Conservation (phyloP, 2,329 filamentous ascomycete species). For the Microcyclosporella mali region DNA sequence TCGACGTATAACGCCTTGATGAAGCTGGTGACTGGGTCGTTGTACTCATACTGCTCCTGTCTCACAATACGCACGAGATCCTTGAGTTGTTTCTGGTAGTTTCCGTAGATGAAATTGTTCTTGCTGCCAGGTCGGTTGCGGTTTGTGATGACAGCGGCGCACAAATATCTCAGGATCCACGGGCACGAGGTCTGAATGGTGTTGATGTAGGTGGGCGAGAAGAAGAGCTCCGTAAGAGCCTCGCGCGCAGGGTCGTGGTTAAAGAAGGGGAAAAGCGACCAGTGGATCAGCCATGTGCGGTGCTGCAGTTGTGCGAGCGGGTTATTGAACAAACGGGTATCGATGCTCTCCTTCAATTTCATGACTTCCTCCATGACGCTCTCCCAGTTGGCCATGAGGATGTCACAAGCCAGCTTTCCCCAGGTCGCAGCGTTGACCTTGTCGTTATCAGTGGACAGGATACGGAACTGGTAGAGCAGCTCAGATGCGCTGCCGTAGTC, state of each 20-base stretch:
- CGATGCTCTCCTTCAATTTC: constrained; percentile 87
- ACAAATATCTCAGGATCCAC: constrained; percentile 91
- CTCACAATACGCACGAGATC: constrained; percentile 91
- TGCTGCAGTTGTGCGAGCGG: constrained; percentile 91
- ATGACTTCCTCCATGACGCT: constrained; percentile 82
- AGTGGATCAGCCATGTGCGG: constrained; percentile 96
- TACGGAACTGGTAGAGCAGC: constrained; percentile 93
- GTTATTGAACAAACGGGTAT: constrained; percentile 93
- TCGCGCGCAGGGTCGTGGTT: constrained; percentile 92
- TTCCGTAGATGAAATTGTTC: constrained; percentile 90
- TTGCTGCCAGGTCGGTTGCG: constrained; percentile 68
- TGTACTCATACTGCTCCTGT: constrained; percentile 97
- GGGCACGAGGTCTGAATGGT: constrained; percentile 97
- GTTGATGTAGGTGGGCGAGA: constrained; percentile 97
- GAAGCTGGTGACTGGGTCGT: constrained; percentile 91
- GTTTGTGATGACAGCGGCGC: constrained; percentile 91
- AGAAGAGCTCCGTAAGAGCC: constrained; percentile 88
- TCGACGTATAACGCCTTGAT: constrained; percentile 92
- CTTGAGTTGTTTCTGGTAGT: constrained; percentile 98
- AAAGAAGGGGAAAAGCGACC: constrained; percentile 97
- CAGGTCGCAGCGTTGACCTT: constrained; percentile 93
- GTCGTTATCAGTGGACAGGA: constrained; percentile 96
- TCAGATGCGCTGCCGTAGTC: constrained; percentile 87
- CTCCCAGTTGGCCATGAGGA: constrained; percentile 93
- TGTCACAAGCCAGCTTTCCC: constrained; percentile 96